Base-by-base conservation (phyloP, 352 stramenopile genomes). In the Elongisporangium undulatum region DNA sequence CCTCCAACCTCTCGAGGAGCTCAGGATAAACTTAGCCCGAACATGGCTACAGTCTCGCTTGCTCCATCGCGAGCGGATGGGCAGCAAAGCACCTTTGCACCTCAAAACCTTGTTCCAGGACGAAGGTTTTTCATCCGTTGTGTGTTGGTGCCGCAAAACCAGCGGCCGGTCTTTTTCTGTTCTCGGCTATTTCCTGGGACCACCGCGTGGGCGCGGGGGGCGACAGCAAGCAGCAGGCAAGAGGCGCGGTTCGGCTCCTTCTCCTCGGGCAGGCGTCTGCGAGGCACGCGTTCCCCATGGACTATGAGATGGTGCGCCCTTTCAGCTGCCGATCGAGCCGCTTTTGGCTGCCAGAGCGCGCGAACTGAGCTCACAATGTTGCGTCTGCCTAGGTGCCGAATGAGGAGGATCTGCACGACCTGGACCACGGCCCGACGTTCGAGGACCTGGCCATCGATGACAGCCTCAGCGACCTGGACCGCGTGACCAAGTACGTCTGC, bases 371-470 rank as follows among this genome's bases (percentile, higher is more conserved):
- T 41, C 29, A 41, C 29, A 41, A 41, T 13, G 29, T n/a, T 41
- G 29, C 29, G 5, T 15, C 29, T 41, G 29, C 13, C 29, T 41
- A 41, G 29, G 29, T 41, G 29, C 29, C 29, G 9, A 75, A 68
- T 34, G 60, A 79, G 56, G 70, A 68, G 58, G 29, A 41, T 41
- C 29, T 41, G 29, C 29, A 21, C 54, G 53, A 60, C 41, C 63
- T 83, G 9, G 63, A 65, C 19, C 76, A 68, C 49, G 83, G 82
- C 24, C 90, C 92, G 20, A 98, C 93, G n/a, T 99, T 99, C 72
- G 96, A 99, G 76, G 96, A 99, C 75, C 79, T 99, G 48, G 97
- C 96, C 6, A 98, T 99, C 66, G 96, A 99, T 79, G 96, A 99
- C 75, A 97, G 96, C 49, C 75, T 99, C 23, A 97, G 85, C 60